These are phyloP conservation scores for Hypoxylon sp. DNA, from an alignment of 2,329 filamentous ascomycete genomes.

Conservation along the genomic window DNA sequence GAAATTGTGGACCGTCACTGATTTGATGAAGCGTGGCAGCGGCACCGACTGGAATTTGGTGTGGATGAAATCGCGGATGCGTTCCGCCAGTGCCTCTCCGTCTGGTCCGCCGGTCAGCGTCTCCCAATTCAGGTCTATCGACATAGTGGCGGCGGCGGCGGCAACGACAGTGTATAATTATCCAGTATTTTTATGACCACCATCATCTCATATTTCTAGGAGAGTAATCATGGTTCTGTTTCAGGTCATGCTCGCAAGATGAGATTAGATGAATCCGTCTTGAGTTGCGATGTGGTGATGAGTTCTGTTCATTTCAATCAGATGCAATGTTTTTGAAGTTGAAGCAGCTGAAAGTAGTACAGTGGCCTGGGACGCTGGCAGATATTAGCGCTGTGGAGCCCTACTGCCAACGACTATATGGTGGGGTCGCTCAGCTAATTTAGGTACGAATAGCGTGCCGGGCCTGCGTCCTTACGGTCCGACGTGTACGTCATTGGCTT, in stretches of 20 bases:
- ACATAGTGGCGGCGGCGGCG: conserved; percentile 70
- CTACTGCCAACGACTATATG: not conserved
- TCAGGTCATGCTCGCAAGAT: not conserved
- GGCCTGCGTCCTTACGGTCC: not conserved
- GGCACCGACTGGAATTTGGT: conserved; percentile 93
- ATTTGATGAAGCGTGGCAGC: conserved; percentile 95
- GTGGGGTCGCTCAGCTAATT: conserved; percentile 1
- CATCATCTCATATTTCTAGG: conserved; percentile 13
- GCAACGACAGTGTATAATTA: conserved; percentile 2
- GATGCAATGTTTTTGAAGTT: conserved; percentile 12
- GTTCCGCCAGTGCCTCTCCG: conserved; percentile 84
- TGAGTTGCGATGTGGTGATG: conserved; percentile 9
- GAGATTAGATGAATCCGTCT: conserved; percentile 1
- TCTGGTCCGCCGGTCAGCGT: conserved; percentile 90
- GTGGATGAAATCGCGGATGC: conserved; percentile 93
- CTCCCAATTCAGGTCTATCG: conserved; percentile 97
- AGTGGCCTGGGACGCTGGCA: not conserved
- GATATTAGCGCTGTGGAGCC: conserved; percentile 11
- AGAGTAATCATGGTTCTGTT: not conserved
- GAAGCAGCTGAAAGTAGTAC: not conserved
- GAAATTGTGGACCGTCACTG: conserved; percentile 93
- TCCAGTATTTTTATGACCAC: conserved; percentile 11
- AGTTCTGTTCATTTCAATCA: conserved; percentile 7
- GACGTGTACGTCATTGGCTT: conserved; percentile 9
- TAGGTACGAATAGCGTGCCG: not conserved